A percentile compares a stretch with the other conserved stretches of the same genome.
These are phyloP conservation scores for Globisporangium orthogonon DNA, from an alignment of 352 stramenopile species.

Conservation along the genomic window DNA sequence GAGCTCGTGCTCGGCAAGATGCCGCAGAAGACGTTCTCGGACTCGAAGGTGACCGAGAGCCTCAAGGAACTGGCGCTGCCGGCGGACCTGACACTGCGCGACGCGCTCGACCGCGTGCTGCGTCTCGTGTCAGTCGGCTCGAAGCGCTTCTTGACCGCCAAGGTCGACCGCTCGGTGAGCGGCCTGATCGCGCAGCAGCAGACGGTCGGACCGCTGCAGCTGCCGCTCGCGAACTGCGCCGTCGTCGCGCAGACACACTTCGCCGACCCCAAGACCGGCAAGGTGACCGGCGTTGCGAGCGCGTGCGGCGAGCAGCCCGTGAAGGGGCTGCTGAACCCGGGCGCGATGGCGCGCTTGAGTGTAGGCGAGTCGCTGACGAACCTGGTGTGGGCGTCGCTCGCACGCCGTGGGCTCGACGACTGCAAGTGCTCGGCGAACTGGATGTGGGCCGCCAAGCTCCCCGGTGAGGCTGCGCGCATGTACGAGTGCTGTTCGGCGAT, in stretches of 20 bases:
- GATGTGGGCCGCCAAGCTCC: conserved; percentile 99
- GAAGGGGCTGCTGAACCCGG: conserved; percentile 94
- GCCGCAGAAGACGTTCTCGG: conserved; percentile 98
- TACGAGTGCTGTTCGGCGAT: conserved; percentile 97
- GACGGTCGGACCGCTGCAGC: conserved; percentile 96
- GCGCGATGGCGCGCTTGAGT: conserved; percentile 94
- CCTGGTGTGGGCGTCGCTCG: conserved; percentile 94
- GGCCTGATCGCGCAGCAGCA: conserved; percentile 98
- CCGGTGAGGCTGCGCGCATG: conserved; percentile 97
- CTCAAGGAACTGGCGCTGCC: conserved; percentile 74
- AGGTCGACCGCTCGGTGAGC: conserved; percentile 97
- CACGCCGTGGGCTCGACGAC: conserved; percentile 91
- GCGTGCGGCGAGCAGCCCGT: conserved; percentile 96
- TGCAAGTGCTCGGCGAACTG: conserved; percentile 98
- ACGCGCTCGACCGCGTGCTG: conserved; percentile 93
- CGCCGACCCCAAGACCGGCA: conserved; percentile 51
- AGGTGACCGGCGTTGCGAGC: conserved; percentile 93
- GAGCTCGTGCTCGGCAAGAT: conserved; percentile 98
- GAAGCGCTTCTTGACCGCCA: conserved; percentile 96
- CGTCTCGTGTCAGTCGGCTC: conserved; percentile 95
- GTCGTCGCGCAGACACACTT: conserved; percentile 97
- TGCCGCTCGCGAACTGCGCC: conserved; percentile 95
- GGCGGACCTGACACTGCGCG: conserved; percentile 81
- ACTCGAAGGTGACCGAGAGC: conserved; percentile 60
- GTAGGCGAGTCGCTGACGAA: conserved; percentile 98